Evolutionary conservation across 306 rosid species (phyloP), one percentile per base, ranked within the genome.

Genomic region (Vigna nakashimae): DNA sequence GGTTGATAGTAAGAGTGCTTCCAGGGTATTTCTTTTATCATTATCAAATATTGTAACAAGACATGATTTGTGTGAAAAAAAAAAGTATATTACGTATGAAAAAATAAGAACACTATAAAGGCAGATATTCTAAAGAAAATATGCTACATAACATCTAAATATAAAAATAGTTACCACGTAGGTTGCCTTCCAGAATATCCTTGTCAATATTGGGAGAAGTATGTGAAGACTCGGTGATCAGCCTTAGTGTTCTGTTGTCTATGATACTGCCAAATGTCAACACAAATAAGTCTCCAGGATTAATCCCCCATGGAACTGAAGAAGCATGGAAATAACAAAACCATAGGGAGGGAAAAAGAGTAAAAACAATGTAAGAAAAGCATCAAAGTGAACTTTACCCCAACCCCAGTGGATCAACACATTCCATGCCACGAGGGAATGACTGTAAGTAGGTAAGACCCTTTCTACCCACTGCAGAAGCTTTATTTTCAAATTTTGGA

Each of bases 381-480:
- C 68, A 80, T 69, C 17, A 71, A 48, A 84, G 46, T 69, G 32
- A 63, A 84, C 51, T 63, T 86, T 81, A 95, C 98, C 98, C 97
- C 87, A 95, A 88, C 3, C 94, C 98, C 34, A 95, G 88, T 48
- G 99, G 99, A 85, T 95, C 99, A 80, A 95, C 73, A 65, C 98
- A 95, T 80, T 95, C 99, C 98, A 89, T 87, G 83, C 98, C 98
- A 77, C 98, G 98, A 57, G 98, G 97, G 70, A 95, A 87, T 24
- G 98, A 95, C 76, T 88, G 98, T 65, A 92, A 77, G 83, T 56
- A 85, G 69, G 18, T 86, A 45, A 95, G 94, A 76, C 96, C 98
- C 81, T 89, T 93, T 82, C 78, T 84, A 66, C 70, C 84, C 17
- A 71, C 11, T 46, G 75, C 69, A 0, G 99, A 77, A 51, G 18